Evolutionary conservation across 257 asterid genomes (phyloP), one percentile per base, ranked within the genome.

Genomic region (Nicotiana paniculata): DNA sequence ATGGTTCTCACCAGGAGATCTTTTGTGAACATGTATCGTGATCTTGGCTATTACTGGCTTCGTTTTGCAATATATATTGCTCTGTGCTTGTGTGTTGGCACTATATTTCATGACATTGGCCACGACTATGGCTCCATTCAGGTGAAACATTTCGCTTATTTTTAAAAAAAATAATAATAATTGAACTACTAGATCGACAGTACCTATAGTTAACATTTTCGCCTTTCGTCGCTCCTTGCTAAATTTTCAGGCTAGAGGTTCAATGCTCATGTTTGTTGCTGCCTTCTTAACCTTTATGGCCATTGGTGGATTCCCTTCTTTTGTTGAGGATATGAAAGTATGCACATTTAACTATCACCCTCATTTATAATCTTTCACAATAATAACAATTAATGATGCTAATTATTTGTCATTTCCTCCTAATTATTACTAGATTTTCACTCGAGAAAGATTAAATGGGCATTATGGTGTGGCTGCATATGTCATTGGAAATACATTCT

Each of bases 291-390:
- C 96, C 18, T 92, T 90, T 66, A 88, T 92, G 96, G 91, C 92
- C 1, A 92, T 92, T 64, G 96, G 96, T 16, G 93, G 96, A 82
- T 92, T 92, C 84, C 96, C 96, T 82, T 92, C 96, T 1, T 92
- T 90, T 59, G 91, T 89, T 8, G 96, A 91, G 74, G 94, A 91
- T 82, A 88, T 90, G 93, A 91, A 91, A 75, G 96, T 91, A 86
- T 2, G 81, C 21, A 79, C 12, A 21, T 77, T 6, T 32, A 33
- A 77, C 4, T 33, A 43, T 43, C 51, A 8, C 11, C 11, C 51
- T 43, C 51, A 43, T 43, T 43, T 8, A 43, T 43, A 43, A 43
- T 39, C 51, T 43, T 43, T 43, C 11, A 43, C 11, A 43, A 43
- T 43, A 43, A 2, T 11, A 17, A n/a, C 7, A 1, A 2, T 43